Percentiles rank a stretch among this genome's conserved stretches.
Evolutionary conservation across 2,329 filamentous ascomycete genomes (phyloP).

Genomic region (Calonectria crousiana): DNA sequence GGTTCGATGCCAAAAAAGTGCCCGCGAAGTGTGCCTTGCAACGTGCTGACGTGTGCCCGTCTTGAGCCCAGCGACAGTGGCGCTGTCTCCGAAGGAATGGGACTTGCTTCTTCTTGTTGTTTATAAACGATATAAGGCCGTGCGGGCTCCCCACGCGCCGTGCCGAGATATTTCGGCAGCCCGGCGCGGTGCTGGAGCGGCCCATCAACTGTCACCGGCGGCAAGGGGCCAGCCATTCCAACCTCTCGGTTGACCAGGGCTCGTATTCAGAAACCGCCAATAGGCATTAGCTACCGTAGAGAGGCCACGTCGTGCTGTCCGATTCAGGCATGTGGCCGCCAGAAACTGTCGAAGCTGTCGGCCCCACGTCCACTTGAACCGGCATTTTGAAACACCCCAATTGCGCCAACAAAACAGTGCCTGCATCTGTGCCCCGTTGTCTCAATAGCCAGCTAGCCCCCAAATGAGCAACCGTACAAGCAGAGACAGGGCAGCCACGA

Average conservation of each 20-base stretch:
- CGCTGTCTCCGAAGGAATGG: not conserved
- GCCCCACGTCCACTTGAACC: not conserved
- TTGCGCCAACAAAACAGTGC: not conserved
- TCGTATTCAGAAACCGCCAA: not conserved
- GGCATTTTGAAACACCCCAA: not conserved
- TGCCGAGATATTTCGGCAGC: not conserved
- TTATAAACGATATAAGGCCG: not conserved
- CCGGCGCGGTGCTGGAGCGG: not conserved
- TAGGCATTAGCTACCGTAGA: not conserved
- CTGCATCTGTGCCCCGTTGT: not conserved
- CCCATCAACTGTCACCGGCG: not conserved
- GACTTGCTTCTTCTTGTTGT: not conserved
- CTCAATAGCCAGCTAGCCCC: not conserved
- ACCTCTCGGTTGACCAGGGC: no score
- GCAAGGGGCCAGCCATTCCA: not conserved
- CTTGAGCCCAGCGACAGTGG: not conserved
- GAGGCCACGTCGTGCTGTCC: no score
- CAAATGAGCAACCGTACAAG: not conserved
- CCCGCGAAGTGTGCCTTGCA: constrained; percentile 7
- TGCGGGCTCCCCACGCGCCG: not conserved
- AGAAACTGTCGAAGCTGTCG: not conserved
- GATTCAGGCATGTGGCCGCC: not conserved
- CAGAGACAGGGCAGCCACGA: not conserved
- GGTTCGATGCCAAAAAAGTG: not conserved
- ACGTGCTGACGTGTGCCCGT: not conserved